These are phyloP conservation scores for Wickerhamiella hasegawae DNA, from an alignment of 805 yeast species.

Conservation along the genomic window DNA sequence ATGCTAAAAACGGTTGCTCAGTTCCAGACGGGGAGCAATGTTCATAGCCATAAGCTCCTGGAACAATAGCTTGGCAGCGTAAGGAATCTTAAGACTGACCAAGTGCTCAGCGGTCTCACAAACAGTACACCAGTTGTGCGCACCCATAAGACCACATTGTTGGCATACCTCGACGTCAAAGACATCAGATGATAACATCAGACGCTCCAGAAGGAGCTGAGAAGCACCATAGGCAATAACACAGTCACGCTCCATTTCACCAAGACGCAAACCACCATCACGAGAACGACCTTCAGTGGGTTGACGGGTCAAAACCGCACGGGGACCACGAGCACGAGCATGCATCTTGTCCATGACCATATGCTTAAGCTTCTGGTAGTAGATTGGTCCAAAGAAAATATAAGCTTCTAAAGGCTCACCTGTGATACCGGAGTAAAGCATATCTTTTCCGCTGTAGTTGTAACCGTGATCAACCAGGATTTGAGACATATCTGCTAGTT, in stretches of 20 bases:
- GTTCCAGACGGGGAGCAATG: conserved; percentile 85
- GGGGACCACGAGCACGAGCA: conserved; percentile 97
- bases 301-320: conserved; percentile 94
- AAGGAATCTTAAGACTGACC: conserved; percentile 90
- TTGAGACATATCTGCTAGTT: conserved; percentile 85
- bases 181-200: conserved; percentile 95
- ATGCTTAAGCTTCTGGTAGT: conserved; percentile 94
- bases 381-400: conserved; percentile 96
- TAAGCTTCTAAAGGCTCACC: conserved; percentile 96
- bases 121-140: conserved; percentile 94
- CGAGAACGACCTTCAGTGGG: conserved; percentile 98
- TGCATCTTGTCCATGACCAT: conserved; percentile 99
- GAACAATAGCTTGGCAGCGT: conserved; percentile 95
- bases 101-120: conserved; percentile 80
- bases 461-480: conserved; percentile 82
- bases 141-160: conserved; percentile 91
- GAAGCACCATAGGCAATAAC: conserved; percentile 99
- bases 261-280: conserved; percentile 97
- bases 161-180: conserved; percentile 94
- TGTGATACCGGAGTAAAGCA: conserved; percentile 92
- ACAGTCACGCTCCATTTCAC: conserved; percentile 99
- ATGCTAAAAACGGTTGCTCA: conserved; percentile 78
- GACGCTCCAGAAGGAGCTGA: conserved; percentile 77
- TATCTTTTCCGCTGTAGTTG: conserved; percentile 91
- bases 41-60: conserved; percentile 98